Evolutionary conservation across 345 rosid species (phyloP), one percentile per base, ranked within the genome.

Genomic region (Citrus hindsii): DNA sequence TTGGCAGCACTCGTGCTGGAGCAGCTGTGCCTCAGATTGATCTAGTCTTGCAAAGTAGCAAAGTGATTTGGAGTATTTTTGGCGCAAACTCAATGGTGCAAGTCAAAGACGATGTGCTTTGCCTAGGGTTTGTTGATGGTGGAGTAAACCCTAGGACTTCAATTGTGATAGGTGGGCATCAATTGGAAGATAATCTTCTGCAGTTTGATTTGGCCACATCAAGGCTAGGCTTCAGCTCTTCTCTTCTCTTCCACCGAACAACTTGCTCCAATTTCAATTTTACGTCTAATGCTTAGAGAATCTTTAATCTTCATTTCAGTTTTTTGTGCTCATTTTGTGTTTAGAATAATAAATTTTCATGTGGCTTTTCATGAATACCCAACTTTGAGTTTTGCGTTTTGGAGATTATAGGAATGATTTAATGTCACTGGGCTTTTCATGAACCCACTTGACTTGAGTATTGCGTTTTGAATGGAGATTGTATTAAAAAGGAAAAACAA

Each of bases 1-100:
- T 74, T 22, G 63, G 74, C 2, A 63, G 40, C 19, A 58, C 80
- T 2, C 63, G 70, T 3, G 73, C 74, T 9, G 83, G 88, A 9
- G 76, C 84, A 19, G 82, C 84, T 0, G 83, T 83, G 69, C 88
- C 85, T 33, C 68, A 60, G 4, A 86, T 81, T 30, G 79, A 81
- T 62, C 80, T 86, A 12, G 77, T 77, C 46, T 38, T 86, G 82
- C 88, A 76, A 19, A 83, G 71, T 63, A 66, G 14, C 2, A 35
- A 38, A 64, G 76, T 74, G 2, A 19, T 28, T 8, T 83, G 86
- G 86, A 83, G 74, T 32, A 79, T 85, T 25, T 62, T 76, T 2
- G 88, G 88, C 6, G 76, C 86, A 10, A 86, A 81, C 75, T 86
- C 86, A 48, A 83, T 81, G 84, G 86, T 86, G 37, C 78, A 65